Evolutionary conservation across 495 filamentous ascomycete species (phyloP), one percentile per base, ranked within the genome.

Genomic region (Trichoderma asperelloides): DNA sequence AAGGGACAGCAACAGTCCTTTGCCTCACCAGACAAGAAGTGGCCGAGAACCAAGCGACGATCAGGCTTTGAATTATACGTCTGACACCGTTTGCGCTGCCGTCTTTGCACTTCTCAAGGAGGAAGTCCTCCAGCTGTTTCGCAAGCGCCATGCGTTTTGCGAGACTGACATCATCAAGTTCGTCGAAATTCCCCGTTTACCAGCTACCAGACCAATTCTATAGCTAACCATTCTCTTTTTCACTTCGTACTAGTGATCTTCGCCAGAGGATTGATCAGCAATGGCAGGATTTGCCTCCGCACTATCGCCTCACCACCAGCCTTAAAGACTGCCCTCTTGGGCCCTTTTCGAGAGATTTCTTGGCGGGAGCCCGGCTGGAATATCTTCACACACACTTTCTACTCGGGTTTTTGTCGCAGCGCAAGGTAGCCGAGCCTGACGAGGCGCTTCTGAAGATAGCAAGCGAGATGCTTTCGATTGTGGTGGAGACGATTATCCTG

Each of bases 301-400:
- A 60, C 11, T 60, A 60, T 25, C 55, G 55, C 25, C 55, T 60
- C 55, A 60, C 55, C 55, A 60, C 55, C 55, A 60, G 25, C 55
- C 55, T 60, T 3, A 60, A 60, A 60, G 55, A 60, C 25, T 60
- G 55, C 16, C 55, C 55, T 16, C 55, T 27, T 9, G 55, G 55
- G 25, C 55, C 55, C 12, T 60, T 60, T 60, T 23, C 55, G 5
- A 28, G 55, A 60, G 55, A 60, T 30, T 60, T 60, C 23, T 49
- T 79, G 16, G 74, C 74, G 7, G 72, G 75, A 51, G 72, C 74
- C 1, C 74, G 78, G n/a, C 71, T 80, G 3, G 75, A 79, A n/a
- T 73, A 79, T 63, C 66, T 80, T 11, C 78, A 80, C 47, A 77
- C 78, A 5, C 68, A 76, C n/a, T 79, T 80, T 64, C 69, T 79